These are phyloP conservation scores for Puccinia novopanici DNA, from an alignment of 1,284 basidiomycete species.

Conservation along the genomic window DNA sequence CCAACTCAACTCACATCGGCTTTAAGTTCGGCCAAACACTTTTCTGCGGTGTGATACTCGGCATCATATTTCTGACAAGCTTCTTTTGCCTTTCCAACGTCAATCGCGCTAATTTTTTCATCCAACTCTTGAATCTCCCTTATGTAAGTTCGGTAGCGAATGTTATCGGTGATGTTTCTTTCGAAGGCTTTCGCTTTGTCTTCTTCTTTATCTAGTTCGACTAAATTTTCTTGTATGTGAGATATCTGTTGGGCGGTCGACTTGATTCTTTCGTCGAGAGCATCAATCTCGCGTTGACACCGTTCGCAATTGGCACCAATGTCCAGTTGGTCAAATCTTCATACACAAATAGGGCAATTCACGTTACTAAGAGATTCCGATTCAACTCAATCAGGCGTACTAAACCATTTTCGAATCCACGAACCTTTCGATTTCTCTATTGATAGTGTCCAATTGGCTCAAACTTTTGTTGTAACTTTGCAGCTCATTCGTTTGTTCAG, in stretches of 20 bases:
- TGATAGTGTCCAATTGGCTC: constrained; percentile 68
- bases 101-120: constrained; percentile 71
- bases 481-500: constrained; percentile 64
- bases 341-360: constrained; percentile 21
- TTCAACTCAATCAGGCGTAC: neutral
- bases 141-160: constrained; percentile 73
- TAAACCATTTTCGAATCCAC: constrained; percentile 52
- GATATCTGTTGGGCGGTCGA: constrained; percentile 17
- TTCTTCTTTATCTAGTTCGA: constrained; percentile 58
- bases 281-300: constrained; percentile 27
- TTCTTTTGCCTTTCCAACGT: constrained; percentile 78
- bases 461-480: constrained; percentile 70
- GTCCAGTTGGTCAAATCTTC: constrained; percentile 34
- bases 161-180: constrained; percentile 78
- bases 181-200: constrained; percentile 59
- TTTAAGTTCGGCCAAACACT: constrained; percentile 62
- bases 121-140: constrained; percentile 71
- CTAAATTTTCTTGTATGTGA: constrained; percentile 10
- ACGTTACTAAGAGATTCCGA: neutral
- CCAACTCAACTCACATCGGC: constrained; percentile 66
- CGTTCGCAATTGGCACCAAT: constrained; percentile 23
- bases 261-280: constrained; percentile 27
- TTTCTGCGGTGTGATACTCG: constrained; percentile 72
- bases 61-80: constrained; percentile 80
- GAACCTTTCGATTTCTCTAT: constrained; percentile 69